Percentiles rank a stretch among this genome's conserved stretches.
Conservation (phyloP, 2,329 filamentous ascomycete genomes). For the Coleophoma eucalyptorum region DNA sequence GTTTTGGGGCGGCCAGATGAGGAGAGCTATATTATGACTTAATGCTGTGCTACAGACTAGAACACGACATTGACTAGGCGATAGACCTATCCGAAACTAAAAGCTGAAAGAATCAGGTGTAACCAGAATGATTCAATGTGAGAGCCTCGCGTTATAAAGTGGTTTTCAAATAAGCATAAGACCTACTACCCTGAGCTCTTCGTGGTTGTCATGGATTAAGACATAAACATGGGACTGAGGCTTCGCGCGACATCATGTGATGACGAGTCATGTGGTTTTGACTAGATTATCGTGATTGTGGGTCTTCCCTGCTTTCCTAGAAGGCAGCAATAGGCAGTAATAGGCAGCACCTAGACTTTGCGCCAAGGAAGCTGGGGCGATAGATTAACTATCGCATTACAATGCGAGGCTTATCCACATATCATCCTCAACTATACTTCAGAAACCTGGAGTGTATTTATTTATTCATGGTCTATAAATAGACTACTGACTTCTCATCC, state of each 20-base stretch:
- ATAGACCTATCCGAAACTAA: no score
- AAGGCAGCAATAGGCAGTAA: background rate
- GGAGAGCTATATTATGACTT: background rate
- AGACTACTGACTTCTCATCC: background rate
- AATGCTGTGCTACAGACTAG: background rate
- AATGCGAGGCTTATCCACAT: background rate
- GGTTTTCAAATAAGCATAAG: no score
- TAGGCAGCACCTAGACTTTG: no score
- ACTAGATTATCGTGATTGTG: background rate
- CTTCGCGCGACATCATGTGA: background rate
- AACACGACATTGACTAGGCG: no score
- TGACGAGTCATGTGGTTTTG: background rate
- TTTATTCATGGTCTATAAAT: no score
- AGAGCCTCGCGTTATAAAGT: no score
- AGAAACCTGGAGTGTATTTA: no score
- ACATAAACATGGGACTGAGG: background rate
- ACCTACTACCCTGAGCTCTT: no score
- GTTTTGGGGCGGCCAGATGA: background rate
- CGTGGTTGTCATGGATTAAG: no score
- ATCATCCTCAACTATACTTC: background rate
- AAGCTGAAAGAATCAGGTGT: no score
- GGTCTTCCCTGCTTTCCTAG: background rate
- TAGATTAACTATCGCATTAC: background rate
- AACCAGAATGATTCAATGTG: no score
- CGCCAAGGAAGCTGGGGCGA: background rate